phyloP scores from a whole-genome alignment of 2,329 filamentous ascomycete genomes.

The Penicillium decumbens region DNA sequence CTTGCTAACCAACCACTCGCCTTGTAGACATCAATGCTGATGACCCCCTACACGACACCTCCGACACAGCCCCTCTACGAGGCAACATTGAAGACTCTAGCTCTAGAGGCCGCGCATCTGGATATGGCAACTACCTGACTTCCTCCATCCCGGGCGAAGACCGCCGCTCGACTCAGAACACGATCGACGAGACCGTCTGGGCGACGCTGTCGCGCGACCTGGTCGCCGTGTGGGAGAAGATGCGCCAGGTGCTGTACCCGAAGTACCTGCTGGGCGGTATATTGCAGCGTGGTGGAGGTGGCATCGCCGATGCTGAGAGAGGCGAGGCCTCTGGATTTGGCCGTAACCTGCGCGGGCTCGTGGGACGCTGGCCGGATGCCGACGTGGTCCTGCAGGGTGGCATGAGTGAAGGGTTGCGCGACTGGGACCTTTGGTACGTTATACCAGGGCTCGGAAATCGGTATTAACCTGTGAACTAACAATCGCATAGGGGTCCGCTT shows the following conservation, averaged over 20 bases:
- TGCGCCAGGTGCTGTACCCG: slow-evolving; percentile 93
- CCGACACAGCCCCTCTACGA: slow-evolving; percentile 73
- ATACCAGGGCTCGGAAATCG: background rate
- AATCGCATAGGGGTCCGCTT: slow-evolving; percentile 65
- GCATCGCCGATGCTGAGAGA: slow-evolving; percentile 52
- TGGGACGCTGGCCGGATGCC: slow-evolving; percentile 64
- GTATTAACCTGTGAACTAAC: background rate
- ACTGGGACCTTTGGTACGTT: slow-evolving; percentile 87
- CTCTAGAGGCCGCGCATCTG: slow-evolving; percentile 48
- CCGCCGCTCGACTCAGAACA: slow-evolving; percentile 80
- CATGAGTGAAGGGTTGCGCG: slow-evolving; percentile 84
- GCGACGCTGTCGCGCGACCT: slow-evolving; percentile 91
- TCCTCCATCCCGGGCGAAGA: slow-evolving; percentile 90
- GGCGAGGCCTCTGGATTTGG: slow-evolving; percentile 49
- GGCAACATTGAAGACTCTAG: slow-evolving; percentile 68
- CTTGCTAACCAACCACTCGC: slow-evolving; percentile 2
- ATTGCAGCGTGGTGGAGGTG: slow-evolving; percentile 54
- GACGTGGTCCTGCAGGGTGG: slow-evolving; percentile 61
- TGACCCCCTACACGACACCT: slow-evolving; percentile 66
- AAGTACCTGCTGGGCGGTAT: slow-evolving; percentile 79
- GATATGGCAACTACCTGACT: slow-evolving; percentile 77
- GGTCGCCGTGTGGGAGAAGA: slow-evolving; percentile 92
- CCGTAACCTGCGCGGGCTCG: slow-evolving; percentile 50
- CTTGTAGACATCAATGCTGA: slow-evolving; percentile 78
- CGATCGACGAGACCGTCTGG: slow-evolving; percentile 96